Evolutionary conservation across 148 eudicot genomes (phyloP), one percentile per base, ranked within the genome.

Genomic region (Spergularia bocconei): DNA sequence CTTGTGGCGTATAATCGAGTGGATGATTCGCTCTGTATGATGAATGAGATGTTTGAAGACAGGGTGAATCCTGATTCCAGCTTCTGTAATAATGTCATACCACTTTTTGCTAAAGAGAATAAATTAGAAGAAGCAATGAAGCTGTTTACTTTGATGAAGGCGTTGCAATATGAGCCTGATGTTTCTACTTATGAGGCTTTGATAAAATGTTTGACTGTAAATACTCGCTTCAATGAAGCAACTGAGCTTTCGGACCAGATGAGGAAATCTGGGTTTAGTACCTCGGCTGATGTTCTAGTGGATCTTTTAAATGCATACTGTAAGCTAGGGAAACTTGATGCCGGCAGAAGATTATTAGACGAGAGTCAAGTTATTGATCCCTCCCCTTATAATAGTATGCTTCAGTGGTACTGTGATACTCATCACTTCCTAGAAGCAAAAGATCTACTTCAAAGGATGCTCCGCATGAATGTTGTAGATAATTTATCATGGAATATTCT

Each of bases 401-500:
- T 91, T 75, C 79, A 73, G 71, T 84, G 85, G 36, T 87, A 74
- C 71, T 86, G 89, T 75, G 71, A 53, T 69, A 73, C 75, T 66
- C 80, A 81, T 38, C 70, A 75, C 36, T 68, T 84, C 33, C 61
- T 53, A 13, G 61, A 61, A 17, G 89, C 86, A 56, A 82, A 79
- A 69, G 70, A 39, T 57, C 50, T 89, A 53, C 84, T 89, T 73
- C 44, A 63, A 75, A 75, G 67, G 72, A 88, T 91, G 91, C 68
- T 81, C 11, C 78, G 71, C 56, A 75, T 80, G 70, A 72, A 80
- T 66, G 67, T 85, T 65, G 76, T 75, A 10, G 88, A 86, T 79
- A 69, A 51, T 69, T 3, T 36, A 50, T 89, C 96, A 16, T 91
- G 92, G 89, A 91, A 83, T 81, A 77, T 80, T 73, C 77, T 91